Evolutionary conservation across 73 alveolate species (phyloP).

Genomic region (Tetrahymena malaccensis): DNA sequence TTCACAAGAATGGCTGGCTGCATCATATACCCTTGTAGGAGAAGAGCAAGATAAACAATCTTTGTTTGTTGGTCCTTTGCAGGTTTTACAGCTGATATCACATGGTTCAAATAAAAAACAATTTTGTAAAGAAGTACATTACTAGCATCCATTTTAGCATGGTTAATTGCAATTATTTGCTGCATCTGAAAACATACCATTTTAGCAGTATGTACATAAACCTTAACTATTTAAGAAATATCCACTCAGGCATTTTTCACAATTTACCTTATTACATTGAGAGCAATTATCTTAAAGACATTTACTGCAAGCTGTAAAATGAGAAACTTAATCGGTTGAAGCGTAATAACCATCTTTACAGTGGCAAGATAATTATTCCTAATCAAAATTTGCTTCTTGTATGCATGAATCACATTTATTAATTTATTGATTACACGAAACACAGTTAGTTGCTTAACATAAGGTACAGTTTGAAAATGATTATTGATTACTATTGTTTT

Average conservation of each 20-base stretch:
- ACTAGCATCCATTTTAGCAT: background rate
- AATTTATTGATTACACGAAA: background rate
- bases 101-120: background rate
- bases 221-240: background rate
- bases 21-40: background rate
- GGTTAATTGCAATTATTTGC: background rate
- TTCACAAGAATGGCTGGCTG: background rate
- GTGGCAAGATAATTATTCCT: background rate
- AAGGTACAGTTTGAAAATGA: background rate
- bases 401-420: background rate
- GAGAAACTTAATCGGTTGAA: background rate
- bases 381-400: background rate
- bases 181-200: background rate
- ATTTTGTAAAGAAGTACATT: background rate
- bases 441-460: background rate
- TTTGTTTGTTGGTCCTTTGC: background rate
- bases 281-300: background rate
- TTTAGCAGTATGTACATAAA: background rate
- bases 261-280: background rate
- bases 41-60: background rate
- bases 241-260: background rate
- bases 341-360: background rate
- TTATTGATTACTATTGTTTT: background rate
- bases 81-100: background rate
- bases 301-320: background rate